Base-by-base conservation (phyloP, 768 basidiomycete genomes). In the Phanerochaete sordida region DNA sequence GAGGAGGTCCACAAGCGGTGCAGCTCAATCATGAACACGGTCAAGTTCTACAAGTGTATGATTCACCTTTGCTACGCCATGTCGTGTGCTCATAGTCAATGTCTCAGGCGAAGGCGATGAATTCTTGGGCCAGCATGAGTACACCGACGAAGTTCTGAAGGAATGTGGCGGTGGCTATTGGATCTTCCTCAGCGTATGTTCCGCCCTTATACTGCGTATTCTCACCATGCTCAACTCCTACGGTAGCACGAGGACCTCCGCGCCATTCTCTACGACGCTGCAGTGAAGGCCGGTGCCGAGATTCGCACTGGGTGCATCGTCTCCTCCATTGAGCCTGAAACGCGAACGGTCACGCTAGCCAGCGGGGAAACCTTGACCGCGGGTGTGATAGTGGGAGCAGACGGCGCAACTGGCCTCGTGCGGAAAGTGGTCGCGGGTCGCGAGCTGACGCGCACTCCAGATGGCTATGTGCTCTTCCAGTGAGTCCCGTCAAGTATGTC, bases 151-250 rank as follows among this genome's bases (percentile, higher is more conserved):
- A 47, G 72, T 83, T 55, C 63, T 85, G 44, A 63, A 66, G 21
- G 81, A 84, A 59, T 75, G 76, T 0, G 79, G 80, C 8, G 58
- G 39, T 21, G 82, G 79, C 0, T 76, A 77, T 8, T 84, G 79
- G 68, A 74, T 75, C 66, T 79, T 75, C 58, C 76, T 79, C 61
- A 77, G 79, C 60, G 82, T 82, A 65, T 59, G 79, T 73, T 15
- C 8, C 33, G 51, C 35, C 51, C 30, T 47, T n/a, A 48, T 35
- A 13, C 43, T 5, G n/a, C 27, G 21, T 43, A 44, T 15, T n/a
- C n/a, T 8, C 6, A 12, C 31, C 30, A 39, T 21, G 13, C 26
- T n/a, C 21, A 35, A 28, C 54, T 5, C n/a, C 27, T n/a, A 19
- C 12, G 27, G 19, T 50, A 75, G 74, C 74, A 76, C 45, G 62